phyloP scores from a whole-genome alignment of 2,329 filamentous ascomycete genomes.

The Periconia digitata region DNA sequence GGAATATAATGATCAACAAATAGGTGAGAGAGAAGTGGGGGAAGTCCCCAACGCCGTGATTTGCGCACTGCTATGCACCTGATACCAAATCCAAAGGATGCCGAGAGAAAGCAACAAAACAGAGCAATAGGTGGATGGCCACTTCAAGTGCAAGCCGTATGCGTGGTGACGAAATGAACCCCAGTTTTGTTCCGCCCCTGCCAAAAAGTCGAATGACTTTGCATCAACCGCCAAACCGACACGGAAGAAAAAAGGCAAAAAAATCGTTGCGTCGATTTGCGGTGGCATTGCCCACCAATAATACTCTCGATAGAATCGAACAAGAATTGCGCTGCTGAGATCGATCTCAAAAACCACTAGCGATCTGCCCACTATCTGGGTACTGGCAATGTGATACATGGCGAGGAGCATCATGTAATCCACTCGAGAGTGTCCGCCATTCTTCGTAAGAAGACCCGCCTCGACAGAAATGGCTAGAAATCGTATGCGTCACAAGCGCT shows the following conservation, averaged over 20 bases:
- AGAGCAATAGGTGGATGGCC: constrained; percentile 1
- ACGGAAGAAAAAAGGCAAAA: too few species aligned
- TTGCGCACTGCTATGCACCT: constrained; percentile 3
- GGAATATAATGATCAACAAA: not conserved
- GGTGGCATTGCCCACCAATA: not conserved
- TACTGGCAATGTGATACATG: not conserved
- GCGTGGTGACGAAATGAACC: not conserved
- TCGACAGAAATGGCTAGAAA: too few species aligned
- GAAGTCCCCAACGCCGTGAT: not conserved
- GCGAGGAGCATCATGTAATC: not conserved
- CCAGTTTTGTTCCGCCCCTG: not conserved
- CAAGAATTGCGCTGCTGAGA: not conserved
- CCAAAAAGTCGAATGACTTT: too few species aligned
- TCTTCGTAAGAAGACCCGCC: too few species aligned
- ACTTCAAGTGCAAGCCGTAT: not conserved
- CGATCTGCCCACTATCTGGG: not conserved
- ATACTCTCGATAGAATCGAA: not conserved
- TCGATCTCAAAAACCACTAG: not conserved
- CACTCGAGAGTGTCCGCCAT: not conserved
- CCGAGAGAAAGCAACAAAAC: not conserved
- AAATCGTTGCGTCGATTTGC: too few species aligned
- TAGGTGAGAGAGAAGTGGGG: too few species aligned
- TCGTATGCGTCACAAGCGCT: too few species aligned
- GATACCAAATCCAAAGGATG: not conserved
- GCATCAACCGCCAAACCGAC: too few species aligned